phyloP scores from a whole-genome alignment of 495 filamentous ascomycete genomes.

The Tuber microsphaerosporum region DNA sequence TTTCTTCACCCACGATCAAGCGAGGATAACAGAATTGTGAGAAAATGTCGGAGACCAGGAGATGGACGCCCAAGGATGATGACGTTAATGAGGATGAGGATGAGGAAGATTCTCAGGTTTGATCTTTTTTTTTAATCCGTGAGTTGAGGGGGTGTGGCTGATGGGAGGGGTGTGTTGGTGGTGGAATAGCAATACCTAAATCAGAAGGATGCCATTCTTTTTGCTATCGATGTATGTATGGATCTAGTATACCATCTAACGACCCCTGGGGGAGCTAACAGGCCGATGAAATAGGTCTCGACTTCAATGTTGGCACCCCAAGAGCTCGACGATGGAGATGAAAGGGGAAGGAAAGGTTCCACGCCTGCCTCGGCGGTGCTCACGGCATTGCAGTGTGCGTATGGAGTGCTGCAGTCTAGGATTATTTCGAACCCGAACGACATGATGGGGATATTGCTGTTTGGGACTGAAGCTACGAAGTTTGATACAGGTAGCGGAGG shows the following conservation, averaged over 20 bases:
- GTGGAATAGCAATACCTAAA: conserved; percentile 68
- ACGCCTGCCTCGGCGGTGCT: conserved; percentile 58
- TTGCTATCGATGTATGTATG: conserved; percentile 69
- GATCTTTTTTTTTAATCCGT: not conserved
- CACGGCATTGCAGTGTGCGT: conserved; percentile 80
- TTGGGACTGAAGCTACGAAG: conserved; percentile 79
- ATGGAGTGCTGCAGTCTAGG: conserved; percentile 90
- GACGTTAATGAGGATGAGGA: conserved; percentile 40
- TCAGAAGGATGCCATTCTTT: conserved; percentile 91
- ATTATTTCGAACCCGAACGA: conserved; percentile 95
- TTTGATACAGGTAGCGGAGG: conserved; percentile 63
- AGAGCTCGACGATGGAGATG: conserved; percentile 32
- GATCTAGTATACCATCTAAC: not conserved
- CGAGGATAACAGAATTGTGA: not conserved
- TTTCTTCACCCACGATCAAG: not conserved
- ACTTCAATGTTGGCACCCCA: conserved; percentile 75
- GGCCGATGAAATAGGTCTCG: conserved; percentile 50
- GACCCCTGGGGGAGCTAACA: not conserved
- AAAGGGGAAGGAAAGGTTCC: conserved; percentile 49
- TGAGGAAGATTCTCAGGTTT: conserved; percentile 36
- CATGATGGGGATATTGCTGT: conserved; percentile 96
- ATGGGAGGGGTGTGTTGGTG: not conserved
- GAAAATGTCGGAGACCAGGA: conserved; percentile 36
- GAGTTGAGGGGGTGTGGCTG: not conserved
- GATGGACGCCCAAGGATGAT: conserved; percentile 40